Percentiles rank a stretch among this genome's conserved stretches.
Conservation (phyloP, 306 rosid species). For the Argentina anserina region DNA sequence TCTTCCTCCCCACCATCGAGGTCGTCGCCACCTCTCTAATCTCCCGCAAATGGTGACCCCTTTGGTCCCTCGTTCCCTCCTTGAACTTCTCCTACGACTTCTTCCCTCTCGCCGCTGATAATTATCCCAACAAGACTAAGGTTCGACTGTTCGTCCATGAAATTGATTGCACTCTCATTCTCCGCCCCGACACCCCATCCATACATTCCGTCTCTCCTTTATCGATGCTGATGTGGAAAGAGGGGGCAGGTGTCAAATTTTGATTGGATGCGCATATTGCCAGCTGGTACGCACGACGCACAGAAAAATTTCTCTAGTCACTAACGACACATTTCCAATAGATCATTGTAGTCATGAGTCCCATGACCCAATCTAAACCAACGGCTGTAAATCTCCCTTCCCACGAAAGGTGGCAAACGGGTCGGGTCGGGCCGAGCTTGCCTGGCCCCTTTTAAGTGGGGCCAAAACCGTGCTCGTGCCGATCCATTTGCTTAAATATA, state of each 20-base stretch:
- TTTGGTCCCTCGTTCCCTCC: constrained; percentile 4
- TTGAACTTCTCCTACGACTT: not conserved
- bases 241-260: no score
- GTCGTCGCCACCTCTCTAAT: not conserved
- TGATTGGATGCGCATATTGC: no score
- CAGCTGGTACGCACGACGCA: no score
- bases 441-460: no score
- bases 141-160: not conserved
- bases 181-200: not conserved
- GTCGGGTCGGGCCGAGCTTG: no score
- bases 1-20: not conserved
- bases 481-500: no score
- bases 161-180: not conserved
- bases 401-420: no score
- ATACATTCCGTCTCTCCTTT: constrained; percentile 5
- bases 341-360: not conserved
- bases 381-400: not conserved
- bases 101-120: not conserved
- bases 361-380: not conserved
- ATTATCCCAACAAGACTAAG: no score
- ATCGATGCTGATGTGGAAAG: no score
- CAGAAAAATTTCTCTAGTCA: no score
- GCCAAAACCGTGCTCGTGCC: no score
- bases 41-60: constrained; percentile 7
- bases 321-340: no score